Evolutionary conservation across 108 stramenopile genomes (phyloP), one percentile per base, ranked within the genome.

Genomic region (Nitzschia putrida): DNA sequence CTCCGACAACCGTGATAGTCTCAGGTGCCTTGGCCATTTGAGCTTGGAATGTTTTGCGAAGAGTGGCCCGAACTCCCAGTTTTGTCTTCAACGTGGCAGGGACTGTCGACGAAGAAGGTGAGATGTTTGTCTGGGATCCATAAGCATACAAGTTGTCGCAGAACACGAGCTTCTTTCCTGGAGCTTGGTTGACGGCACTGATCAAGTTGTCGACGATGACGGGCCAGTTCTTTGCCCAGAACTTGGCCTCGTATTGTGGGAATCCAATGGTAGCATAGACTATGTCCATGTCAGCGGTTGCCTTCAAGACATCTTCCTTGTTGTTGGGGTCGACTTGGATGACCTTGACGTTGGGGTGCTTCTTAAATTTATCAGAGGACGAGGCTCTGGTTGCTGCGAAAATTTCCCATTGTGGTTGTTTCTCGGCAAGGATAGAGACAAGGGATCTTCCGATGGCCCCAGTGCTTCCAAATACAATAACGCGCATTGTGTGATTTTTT

Each of bases 81-180:
- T 71, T 76, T 4, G 67, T 53, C 37, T 51, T 66, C 11, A 51
- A 9, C 11, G 39, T 29, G 8, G 63, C 44, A 29, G n/a, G 29
- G 0, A 68, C 49, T 3, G 66, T 57, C 6, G n/a, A 9, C 3
- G 45, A 39, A 6, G 7, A 47, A 21, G 58, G 54, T n/a, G 58
- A 40, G 23, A 61, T 71, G 53, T 69, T 47, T n/a, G 23, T 37
- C n/a, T 56, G 34, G 2, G 71, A 9, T 20, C 71, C 77, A 39
- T 78, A 72, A 21, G 77, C 77, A 57, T 78, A 78, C 9, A 78
- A 43, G 55, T 78, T 78, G 59, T 78, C 77, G 44, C 71, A 72
- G 57, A 78, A 78, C 39, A 78, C 71, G 13, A 78, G 59, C 38
- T 71, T 71, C 57, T 69, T 61, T 21, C 49, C 61, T 20, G 40